A percentile compares a stretch with the other conserved stretches of the same genome.
Evolutionary conservation across 2,329 filamentous ascomycete species (phyloP).

Genomic region (Metarhizium sp.): DNA sequence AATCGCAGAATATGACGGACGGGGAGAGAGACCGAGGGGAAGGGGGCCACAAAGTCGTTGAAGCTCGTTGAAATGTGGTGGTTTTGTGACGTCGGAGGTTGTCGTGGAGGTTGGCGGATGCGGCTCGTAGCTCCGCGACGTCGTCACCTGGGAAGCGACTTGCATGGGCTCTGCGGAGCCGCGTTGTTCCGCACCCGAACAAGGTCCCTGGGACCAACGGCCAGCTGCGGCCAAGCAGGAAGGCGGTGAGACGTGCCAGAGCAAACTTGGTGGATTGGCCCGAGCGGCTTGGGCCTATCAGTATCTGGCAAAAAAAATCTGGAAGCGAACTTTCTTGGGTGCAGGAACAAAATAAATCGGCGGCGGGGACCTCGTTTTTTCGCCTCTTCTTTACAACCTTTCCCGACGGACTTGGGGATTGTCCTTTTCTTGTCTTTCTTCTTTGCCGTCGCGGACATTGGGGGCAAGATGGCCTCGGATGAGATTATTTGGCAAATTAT

Average conservation of each 20-base stretch:
- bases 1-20: background rate
- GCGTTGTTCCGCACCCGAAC: slow-evolving; percentile 10
- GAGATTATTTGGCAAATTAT: slow-evolving; percentile 98
- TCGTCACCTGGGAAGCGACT: background rate
- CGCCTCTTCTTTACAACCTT: background rate
- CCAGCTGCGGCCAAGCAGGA: slow-evolving; percentile 1
- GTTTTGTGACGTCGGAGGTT: too few relatives aligned
- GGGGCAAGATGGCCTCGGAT: slow-evolving; percentile 67
- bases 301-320: slow-evolving; percentile 13
- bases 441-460: background rate
- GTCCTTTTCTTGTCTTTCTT: background rate
- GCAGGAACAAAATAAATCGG: slow-evolving; percentile 8
- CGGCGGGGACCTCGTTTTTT: slow-evolving; percentile 11
- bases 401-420: background rate
- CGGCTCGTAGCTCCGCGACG: background rate
- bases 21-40: background rate
- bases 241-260: slow-evolving; percentile 13
- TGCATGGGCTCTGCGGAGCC: background rate
- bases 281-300: slow-evolving; percentile 7
- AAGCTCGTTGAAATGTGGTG: too few relatives aligned
- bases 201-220: background rate
- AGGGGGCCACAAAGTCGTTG: background rate
- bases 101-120: background rate
- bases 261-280: background rate
- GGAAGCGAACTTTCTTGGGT: slow-evolving; percentile 1